phyloP scores from a whole-genome alignment of 2,329 filamentous ascomycete species.

The Incumbomyces lentus region DNA sequence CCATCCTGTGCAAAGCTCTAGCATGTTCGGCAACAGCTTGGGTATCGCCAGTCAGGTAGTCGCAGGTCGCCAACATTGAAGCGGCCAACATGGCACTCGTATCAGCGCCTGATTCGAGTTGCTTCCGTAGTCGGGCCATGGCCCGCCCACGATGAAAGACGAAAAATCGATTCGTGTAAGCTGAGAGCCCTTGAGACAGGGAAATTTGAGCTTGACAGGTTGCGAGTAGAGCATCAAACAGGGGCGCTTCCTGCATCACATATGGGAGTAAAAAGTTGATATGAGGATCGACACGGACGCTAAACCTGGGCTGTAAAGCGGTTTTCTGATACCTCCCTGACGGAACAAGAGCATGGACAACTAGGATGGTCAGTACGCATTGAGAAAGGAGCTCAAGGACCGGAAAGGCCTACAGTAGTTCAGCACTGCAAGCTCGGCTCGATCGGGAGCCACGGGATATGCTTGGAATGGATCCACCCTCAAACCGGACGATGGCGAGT shows the following conservation, averaged over 20 bases:
- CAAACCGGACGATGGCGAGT: neutral
- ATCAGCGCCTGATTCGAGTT: slow-evolving; percentile 10
- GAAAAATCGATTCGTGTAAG: slow-evolving; percentile 16
- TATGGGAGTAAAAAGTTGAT: slow-evolving; percentile 17
- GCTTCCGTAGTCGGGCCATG: slow-evolving; percentile 13
- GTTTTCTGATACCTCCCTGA: neutral
- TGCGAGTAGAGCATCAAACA: slow-evolving; percentile 19
- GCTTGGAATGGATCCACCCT: slow-evolving; percentile 1
- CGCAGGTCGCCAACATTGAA: slow-evolving; percentile 18
- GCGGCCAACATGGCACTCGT: slow-evolving; percentile 15
- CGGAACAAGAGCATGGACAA: neutral
- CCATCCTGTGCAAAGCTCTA: slow-evolving; percentile 15
- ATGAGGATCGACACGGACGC: slow-evolving; percentile 11
- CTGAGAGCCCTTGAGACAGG: slow-evolving; percentile 12
- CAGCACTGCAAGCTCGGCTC: slow-evolving; percentile 1
- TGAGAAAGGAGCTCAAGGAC: neutral
- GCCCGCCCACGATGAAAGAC: slow-evolving; percentile 17
- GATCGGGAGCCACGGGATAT: neutral
- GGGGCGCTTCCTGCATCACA: slow-evolving; percentile 13
- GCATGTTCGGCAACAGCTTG: slow-evolving; percentile 14
- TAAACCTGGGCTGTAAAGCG: neutral
- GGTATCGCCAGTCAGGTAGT: slow-evolving; percentile 17
- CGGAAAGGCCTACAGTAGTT: neutral
- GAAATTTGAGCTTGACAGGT: slow-evolving; percentile 17
- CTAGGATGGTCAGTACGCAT: neutral